A percentile compares a stretch with the other conserved stretches of the same genome.
These are phyloP conservation scores for Xylaria curta DNA, from an alignment of 495 filamentous ascomycete species.

Conservation along the genomic window DNA sequence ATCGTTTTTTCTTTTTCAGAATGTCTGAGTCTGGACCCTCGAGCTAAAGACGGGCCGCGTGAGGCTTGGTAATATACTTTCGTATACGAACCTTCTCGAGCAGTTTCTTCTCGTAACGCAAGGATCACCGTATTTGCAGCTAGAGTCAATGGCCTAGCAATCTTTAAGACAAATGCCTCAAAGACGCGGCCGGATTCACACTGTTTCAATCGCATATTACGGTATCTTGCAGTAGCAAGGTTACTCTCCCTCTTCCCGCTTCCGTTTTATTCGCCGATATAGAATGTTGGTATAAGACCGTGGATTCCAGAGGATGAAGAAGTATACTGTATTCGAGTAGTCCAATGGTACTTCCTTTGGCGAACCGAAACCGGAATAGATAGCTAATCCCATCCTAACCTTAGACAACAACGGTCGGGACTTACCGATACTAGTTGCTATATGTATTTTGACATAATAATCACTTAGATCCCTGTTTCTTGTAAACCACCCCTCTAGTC, in stretches of 20 bases:
- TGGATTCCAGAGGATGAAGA: not conserved
- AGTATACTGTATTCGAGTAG: not conserved
- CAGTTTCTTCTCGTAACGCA: not conserved
- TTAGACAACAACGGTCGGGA: not conserved
- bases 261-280: not conserved
- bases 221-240: not conserved
- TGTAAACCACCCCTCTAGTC: not conserved
- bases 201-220: not conserved
- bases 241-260: not conserved
- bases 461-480: not conserved
- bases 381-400: not conserved
- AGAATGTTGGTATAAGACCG: not conserved
- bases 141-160: not conserved
- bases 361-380: not conserved
- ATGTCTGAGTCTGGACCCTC: not conserved
- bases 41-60: not conserved
- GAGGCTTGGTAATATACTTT: not conserved
- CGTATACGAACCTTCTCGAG: not conserved
- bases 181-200: not conserved
- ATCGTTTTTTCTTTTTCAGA: not conserved
- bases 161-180: not conserved
- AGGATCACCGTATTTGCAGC: not conserved
- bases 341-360: not conserved
- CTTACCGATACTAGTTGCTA: not conserved
- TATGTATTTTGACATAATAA: not conserved